phyloP scores from a whole-genome alignment of 257 asterid genomes.

The Scutellaria minor region DNA sequence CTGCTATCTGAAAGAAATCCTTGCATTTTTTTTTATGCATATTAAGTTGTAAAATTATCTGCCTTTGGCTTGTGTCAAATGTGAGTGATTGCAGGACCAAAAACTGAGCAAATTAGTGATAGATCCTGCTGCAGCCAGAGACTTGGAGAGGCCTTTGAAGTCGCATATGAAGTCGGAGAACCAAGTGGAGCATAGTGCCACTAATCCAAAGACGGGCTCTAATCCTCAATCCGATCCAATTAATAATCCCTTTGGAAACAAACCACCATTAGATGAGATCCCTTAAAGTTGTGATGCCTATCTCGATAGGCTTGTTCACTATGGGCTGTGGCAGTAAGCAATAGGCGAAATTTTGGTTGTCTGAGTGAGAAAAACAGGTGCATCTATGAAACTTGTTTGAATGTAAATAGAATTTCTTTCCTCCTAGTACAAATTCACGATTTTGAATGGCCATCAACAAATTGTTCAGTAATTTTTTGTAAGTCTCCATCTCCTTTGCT shows the following conservation, averaged over 20 bases:
- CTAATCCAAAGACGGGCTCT: slow-evolving; percentile 49
- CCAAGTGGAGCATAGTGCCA: slow-evolving; percentile 49
- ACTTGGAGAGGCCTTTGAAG: slow-evolving; percentile 82
- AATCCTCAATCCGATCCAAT: slow-evolving; percentile 46
- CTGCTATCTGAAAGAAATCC: too few species aligned
- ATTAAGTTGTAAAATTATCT: not conserved
- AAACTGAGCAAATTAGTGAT: slow-evolving; percentile 74
- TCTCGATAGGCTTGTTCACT: not conserved
- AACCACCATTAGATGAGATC: slow-evolving; percentile 53
- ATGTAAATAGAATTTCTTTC: too few species aligned
- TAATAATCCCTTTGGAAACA: slow-evolving; percentile 41
- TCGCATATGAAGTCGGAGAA: slow-evolving; percentile 56
- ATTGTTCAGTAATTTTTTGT: slow-evolving; percentile 18
- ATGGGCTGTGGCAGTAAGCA: not conserved
- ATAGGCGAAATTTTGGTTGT: slow-evolving; percentile 14
- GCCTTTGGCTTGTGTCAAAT: not conserved
- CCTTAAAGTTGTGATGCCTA: slow-evolving; percentile 25
- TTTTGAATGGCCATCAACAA: slow-evolving; percentile 12
- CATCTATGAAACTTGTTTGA: not conserved
- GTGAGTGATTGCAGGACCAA: slow-evolving; percentile 66
- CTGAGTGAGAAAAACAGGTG: not conserved
- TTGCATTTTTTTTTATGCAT: not conserved
- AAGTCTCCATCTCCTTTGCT: not conserved
- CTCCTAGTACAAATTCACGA: not conserved
- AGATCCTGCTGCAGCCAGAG: slow-evolving; percentile 82